These are phyloP conservation scores for Blastobotrys malaysiensis DNA, from an alignment of 1,139 yeast genomes.

Conservation along the genomic window DNA sequence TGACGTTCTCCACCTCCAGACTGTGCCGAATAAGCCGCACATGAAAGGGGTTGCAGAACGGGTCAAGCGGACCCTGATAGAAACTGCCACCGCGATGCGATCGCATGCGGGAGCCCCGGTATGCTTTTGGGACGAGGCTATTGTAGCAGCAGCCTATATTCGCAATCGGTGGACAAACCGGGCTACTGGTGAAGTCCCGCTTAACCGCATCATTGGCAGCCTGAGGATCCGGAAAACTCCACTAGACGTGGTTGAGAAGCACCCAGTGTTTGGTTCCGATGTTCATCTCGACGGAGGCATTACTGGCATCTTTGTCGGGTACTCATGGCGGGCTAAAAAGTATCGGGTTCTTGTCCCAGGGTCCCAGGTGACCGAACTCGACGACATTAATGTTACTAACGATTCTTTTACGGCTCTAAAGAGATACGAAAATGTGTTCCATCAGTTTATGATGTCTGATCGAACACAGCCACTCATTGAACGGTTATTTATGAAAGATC, in stretches of 20 bases:
- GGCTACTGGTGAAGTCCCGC: conserved; percentile 7
- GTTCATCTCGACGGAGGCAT: not conserved
- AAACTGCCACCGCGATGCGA: conserved; percentile 7
- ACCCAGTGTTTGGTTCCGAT: conserved; percentile 4
- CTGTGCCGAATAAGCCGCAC: conserved; percentile 8
- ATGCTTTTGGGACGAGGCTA: conserved; percentile 11
- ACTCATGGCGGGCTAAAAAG: not conserved
- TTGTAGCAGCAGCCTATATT: conserved; percentile 2
- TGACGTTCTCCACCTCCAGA: conserved; percentile 9
- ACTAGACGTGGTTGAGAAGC: not conserved
- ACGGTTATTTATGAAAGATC: not conserved
- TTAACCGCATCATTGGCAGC: conserved; percentile 3
- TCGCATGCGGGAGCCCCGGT: not conserved
- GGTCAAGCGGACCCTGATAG: conserved; percentile 7
- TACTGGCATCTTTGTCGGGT: conserved; percentile 4
- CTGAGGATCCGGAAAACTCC: not conserved
- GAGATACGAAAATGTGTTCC: not conserved
- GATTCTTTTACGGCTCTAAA: not conserved
- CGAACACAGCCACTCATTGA: not conserved
- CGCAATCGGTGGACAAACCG: conserved; percentile 7
- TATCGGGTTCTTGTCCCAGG: not conserved
- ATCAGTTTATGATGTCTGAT: not conserved
- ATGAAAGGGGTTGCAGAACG: conserved; percentile 14
- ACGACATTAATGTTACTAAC: not conserved
- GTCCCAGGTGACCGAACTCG: not conserved